Evolutionary conservation across 73 alveolate species (phyloP).

Genomic region (Paramecium pentaurelia): DNA sequence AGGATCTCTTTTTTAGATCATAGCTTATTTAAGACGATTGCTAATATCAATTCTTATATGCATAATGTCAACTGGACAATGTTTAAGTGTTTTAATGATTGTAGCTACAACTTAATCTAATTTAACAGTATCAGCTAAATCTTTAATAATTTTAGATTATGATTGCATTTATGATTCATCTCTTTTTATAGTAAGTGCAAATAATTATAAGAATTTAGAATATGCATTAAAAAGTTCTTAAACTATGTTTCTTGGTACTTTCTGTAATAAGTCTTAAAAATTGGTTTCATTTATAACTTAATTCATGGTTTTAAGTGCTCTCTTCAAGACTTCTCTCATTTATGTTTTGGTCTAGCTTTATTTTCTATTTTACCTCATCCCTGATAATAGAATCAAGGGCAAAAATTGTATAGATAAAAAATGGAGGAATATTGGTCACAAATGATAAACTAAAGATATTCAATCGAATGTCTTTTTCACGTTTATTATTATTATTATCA

Average conservation of each 20-base stretch:
- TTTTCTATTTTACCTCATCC: not conserved
- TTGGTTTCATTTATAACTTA: conserved; percentile 16
- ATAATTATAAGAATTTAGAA: not conserved
- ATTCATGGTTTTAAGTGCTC: not conserved
- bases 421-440: conserved; percentile 1
- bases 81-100: not conserved
- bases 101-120: not conserved
- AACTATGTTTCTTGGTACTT: not conserved
- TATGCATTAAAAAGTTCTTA: not conserved
- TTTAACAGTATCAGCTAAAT: not conserved
- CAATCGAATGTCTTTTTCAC: not conserved
- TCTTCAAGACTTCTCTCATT: not conserved
- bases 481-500: not conserved
- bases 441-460: not conserved
- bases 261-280: not conserved
- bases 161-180: not conserved
- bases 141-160: not conserved
- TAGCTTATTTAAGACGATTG: not conserved
- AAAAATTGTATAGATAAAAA: not conserved
- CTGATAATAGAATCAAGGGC: not conserved
- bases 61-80: conserved; percentile 4
- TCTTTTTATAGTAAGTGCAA: not conserved
- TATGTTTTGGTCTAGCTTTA: not conserved
- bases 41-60: not conserved
- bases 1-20: not conserved